phyloP scores from a whole-genome alignment of 495 filamentous ascomycete species.

The Hypoxylon fuscum region DNA sequence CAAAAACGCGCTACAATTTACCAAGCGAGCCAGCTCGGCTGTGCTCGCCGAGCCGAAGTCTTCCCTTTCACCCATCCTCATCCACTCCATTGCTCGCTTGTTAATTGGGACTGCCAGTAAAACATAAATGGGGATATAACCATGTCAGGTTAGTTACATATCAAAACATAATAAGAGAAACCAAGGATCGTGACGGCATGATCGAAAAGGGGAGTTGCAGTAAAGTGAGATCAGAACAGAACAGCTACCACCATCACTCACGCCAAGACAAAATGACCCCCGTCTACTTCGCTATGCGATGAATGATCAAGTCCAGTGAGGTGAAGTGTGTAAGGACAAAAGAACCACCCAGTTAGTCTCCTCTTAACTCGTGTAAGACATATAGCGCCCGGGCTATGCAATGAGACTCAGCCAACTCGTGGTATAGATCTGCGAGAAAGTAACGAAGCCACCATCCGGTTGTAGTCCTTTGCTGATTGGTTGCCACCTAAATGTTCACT shows the following conservation, averaged over 20 bases:
- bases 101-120: slow-evolving; percentile 7
- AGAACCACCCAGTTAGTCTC: slow-evolving; percentile 19
- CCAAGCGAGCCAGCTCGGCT: slow-evolving; percentile 24
- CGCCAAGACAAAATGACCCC: slow-evolving; percentile 18
- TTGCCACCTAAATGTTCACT: slow-evolving; percentile 17
- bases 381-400: slow-evolving; percentile 31
- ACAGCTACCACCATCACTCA: slow-evolving; percentile 20
- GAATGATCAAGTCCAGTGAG: slow-evolving; percentile 17
- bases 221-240: slow-evolving; percentile 12
- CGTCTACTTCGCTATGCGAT: slow-evolving; percentile 28
- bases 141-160: slow-evolving; percentile 16
- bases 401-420: slow-evolving; percentile 24
- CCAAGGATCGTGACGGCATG: slow-evolving; percentile 34
- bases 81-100: slow-evolving; percentile 8
- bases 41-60: slow-evolving; percentile 13
- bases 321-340: slow-evolving; percentile 15
- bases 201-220: slow-evolving; percentile 14
- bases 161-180: slow-evolving; percentile 17
- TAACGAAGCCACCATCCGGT: slow-evolving; percentile 30
- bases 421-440: slow-evolving; percentile 20
- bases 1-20: slow-evolving; percentile 30
- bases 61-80: slow-evolving; percentile 7
- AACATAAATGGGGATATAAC: slow-evolving; percentile 6
- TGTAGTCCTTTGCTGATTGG: slow-evolving; percentile 2
- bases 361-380: slow-evolving; percentile 15